phyloP scores from a whole-genome alignment of 78 protist genomes.

The Dictyostelium intermedium region DNA sequence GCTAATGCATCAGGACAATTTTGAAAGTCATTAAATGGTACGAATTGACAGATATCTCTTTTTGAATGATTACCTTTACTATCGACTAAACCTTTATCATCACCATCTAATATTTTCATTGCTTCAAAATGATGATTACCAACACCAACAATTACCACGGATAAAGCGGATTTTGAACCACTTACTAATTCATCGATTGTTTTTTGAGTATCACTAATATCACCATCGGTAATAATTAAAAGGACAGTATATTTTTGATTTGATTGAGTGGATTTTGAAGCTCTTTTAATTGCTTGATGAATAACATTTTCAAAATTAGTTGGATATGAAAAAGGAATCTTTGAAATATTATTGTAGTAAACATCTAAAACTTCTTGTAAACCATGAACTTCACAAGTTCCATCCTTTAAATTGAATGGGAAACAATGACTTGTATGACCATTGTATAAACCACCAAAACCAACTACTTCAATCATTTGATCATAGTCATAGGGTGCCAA shows the following conservation, averaged over 20 bases:
- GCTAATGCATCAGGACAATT: not conserved
- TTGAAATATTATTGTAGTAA: constrained; percentile 24
- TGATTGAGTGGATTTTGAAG: not conserved
- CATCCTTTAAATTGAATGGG: not conserved
- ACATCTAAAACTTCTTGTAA: constrained; percentile 28
- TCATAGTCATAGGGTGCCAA: constrained; percentile 12
- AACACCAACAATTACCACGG: constrained; percentile 89
- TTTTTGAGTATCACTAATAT: constrained; percentile 80
- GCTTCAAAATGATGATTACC: constrained; percentile 78
- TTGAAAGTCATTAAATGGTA: constrained; percentile 76
- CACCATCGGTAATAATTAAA: constrained; percentile 88
- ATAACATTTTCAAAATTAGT: constrained; percentile 75
- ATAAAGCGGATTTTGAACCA: constrained; percentile 77
- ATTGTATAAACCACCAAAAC: constrained; percentile 90
- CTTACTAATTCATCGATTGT: constrained; percentile 45
- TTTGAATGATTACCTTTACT: not conserved
- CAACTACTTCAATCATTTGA: constrained; percentile 65
- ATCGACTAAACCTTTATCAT: constrained; percentile 8
- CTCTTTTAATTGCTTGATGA: constrained; percentile 1
- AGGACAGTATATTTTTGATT: constrained; percentile 73
- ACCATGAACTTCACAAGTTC: not conserved
- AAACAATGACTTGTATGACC: constrained; percentile 61
- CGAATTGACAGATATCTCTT: constrained; percentile 90
- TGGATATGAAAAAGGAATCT: constrained; percentile 52
- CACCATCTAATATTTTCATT: constrained; percentile 89